Percentiles rank a stretch among this genome's conserved stretches.
phyloP scores from a whole-genome alignment of 257 asterid species.

The Solanum pennellii region DNA sequence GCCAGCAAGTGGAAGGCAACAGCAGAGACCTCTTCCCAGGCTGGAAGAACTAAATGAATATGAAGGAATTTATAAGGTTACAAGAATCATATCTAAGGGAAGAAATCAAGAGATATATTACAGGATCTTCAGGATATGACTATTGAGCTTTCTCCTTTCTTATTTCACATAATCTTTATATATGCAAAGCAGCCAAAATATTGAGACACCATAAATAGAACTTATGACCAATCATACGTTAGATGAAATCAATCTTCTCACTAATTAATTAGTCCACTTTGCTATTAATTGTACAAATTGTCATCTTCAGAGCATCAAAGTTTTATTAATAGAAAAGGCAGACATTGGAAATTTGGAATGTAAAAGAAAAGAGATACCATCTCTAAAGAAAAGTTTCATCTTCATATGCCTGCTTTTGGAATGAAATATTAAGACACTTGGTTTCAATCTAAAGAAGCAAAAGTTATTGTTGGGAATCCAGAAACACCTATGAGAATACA shows the following conservation, averaged over 20 bases:
- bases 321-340: not conserved
- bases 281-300: not conserved
- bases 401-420: not conserved
- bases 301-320: not conserved
- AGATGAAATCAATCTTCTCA: not conserved
- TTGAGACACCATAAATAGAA: not conserved
- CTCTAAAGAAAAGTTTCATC: not conserved
- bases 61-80: not conserved
- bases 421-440: not conserved
- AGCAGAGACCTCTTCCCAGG: not conserved
- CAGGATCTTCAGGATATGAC: conserved; percentile 6
- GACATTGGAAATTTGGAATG: not conserved
- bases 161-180: not conserved
- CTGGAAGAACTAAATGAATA: not conserved
- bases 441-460: not conserved
- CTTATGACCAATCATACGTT: not conserved
- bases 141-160: not conserved
- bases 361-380: not conserved
- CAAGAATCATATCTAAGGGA: not conserved
- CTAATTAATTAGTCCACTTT: not conserved
- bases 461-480: not conserved
- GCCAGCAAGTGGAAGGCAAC: not conserved
- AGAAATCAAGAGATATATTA: conserved; percentile 9
- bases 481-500: not conserved
- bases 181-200: not conserved